phyloP scores from a whole-genome alignment of 768 basidiomycete species.

The Panellus pusillus region DNA sequence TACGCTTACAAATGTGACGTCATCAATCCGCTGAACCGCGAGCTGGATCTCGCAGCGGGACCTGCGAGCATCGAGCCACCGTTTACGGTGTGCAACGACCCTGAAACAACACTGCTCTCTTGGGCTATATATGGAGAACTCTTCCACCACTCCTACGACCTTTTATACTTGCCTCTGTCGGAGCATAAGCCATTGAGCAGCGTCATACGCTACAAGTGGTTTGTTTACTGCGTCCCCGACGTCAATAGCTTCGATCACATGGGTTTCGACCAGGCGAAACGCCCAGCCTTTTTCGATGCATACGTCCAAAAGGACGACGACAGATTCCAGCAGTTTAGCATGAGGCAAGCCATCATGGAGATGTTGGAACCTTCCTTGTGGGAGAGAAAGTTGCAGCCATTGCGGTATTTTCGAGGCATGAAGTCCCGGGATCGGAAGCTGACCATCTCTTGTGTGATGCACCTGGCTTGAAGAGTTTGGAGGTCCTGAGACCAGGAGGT shows the following conservation, averaged over 20 bases:
- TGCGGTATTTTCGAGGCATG: neutral
- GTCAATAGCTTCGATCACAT: slow-evolving; percentile 15
- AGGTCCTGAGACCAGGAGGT: slow-evolving; percentile 6
- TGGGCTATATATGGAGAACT: slow-evolving; percentile 20
- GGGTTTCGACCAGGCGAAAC: neutral
- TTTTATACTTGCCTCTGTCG: slow-evolving; percentile 7
- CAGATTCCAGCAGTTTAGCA: slow-evolving; percentile 14
- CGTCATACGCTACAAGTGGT: slow-evolving; percentile 16
- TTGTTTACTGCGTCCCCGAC: slow-evolving; percentile 21
- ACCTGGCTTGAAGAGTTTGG: slow-evolving; percentile 11
- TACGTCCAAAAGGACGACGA: slow-evolving; percentile 6
- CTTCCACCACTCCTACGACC: slow-evolving; percentile 17
- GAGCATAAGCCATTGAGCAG: slow-evolving; percentile 13
- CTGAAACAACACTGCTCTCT: slow-evolving; percentile 14
- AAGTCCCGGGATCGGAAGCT: neutral
- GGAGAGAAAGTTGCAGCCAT: neutral
- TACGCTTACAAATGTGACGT: slow-evolving; percentile 14
- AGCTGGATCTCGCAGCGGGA: slow-evolving; percentile 8
- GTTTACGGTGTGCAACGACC: slow-evolving; percentile 10
- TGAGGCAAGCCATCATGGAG: neutral
- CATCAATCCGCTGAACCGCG: slow-evolving; percentile 9
- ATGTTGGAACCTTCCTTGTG: neutral
- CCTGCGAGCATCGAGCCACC: neutral
- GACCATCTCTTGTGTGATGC: slow-evolving; percentile 5
- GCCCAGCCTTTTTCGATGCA: slow-evolving; percentile 6